phyloP scores from a whole-genome alignment of 768 basidiomycete species.

The Cantharellus cinnabarinus region DNA sequence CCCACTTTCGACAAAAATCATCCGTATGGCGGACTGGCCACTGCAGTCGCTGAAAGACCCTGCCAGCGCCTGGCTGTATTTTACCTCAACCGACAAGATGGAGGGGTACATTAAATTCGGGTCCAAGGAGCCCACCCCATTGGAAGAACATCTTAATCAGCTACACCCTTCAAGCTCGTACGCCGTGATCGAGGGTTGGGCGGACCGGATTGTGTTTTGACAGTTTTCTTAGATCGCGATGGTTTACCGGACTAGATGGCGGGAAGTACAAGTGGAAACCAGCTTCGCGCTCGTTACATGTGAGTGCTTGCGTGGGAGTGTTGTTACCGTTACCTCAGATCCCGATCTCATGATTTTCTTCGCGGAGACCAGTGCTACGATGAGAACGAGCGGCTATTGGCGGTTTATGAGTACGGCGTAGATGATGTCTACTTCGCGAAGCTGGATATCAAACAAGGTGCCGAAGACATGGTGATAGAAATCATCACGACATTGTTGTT shows the following conservation, averaged over 20 bases:
- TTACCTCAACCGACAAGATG: neutral
- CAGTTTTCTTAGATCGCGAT: constrained; percentile 29
- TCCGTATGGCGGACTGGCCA: constrained; percentile 7
- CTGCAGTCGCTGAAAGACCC: constrained; percentile 5
- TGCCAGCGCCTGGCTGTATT: constrained; percentile 2
- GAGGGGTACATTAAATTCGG: constrained; percentile 1
- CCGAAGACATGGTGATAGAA: constrained; percentile 38
- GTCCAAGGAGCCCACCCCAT: neutral
- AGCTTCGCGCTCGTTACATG: constrained; percentile 9
- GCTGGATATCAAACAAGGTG: constrained; percentile 24
- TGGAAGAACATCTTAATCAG: constrained; percentile 14
- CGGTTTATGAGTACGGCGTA: constrained; percentile 50
- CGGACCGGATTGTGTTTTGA: neutral
- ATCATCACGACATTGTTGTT: constrained; percentile 55
- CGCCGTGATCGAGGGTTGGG: neutral
- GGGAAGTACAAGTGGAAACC: constrained; percentile 55
- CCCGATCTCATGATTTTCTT: neutral
- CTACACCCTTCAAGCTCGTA: constrained; percentile 34
- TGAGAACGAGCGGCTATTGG: constrained; percentile 32
- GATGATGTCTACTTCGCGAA: constrained; percentile 37
- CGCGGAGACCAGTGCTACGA: constrained; percentile 34
- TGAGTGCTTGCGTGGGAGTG: neutral
- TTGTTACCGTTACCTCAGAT: neutral
- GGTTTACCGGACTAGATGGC: constrained; percentile 51
- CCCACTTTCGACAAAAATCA: constrained; percentile 7